A percentile compares a stretch with the other conserved stretches of the same genome.
These are phyloP conservation scores for Mangifera indica DNA, from an alignment of 345 rosid genomes.

Conservation along the genomic window DNA sequence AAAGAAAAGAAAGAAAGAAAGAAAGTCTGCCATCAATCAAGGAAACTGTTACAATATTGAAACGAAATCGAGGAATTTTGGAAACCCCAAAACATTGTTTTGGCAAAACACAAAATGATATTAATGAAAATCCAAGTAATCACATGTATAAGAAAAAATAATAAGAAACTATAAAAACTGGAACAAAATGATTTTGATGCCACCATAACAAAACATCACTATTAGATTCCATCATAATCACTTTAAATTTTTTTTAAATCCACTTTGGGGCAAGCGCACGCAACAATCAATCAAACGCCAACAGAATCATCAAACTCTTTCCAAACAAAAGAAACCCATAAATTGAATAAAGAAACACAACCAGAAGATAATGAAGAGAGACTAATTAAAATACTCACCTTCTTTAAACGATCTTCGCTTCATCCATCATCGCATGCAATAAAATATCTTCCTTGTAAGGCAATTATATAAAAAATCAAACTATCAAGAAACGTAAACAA, in stretches of 20 bases:
- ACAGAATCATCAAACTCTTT: slow-evolving; percentile 10
- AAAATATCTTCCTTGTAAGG: too few species aligned
- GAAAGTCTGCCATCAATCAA: neutral
- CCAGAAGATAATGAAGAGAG: neutral
- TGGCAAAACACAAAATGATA: too few species aligned
- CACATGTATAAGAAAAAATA: too few species aligned
- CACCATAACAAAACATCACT: slow-evolving; percentile 5
- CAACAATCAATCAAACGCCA: slow-evolving; percentile 16
- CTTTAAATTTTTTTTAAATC: too few species aligned
- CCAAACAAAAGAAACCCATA: too few species aligned
- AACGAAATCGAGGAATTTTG: too few species aligned
- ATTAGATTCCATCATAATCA: slow-evolving; percentile 15
- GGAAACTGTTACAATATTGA: too few species aligned
- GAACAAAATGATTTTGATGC: slow-evolving; percentile 14
- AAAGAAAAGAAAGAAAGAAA: too few species aligned
- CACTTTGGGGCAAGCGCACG: slow-evolving; percentile 17
- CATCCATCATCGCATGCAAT: slow-evolving; percentile 12
- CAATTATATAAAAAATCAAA: too few species aligned
- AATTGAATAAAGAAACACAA: neutral
- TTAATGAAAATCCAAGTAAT: too few species aligned
- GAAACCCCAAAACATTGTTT: too few species aligned
- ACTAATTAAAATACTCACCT: slow-evolving; percentile 10
- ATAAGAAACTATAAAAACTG: neutral
- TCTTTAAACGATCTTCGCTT: slow-evolving; percentile 5
- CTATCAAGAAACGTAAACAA: too few species aligned